phyloP scores from a whole-genome alignment of 139 green algal species.

The Chlamydomonas sp. region DNA sequence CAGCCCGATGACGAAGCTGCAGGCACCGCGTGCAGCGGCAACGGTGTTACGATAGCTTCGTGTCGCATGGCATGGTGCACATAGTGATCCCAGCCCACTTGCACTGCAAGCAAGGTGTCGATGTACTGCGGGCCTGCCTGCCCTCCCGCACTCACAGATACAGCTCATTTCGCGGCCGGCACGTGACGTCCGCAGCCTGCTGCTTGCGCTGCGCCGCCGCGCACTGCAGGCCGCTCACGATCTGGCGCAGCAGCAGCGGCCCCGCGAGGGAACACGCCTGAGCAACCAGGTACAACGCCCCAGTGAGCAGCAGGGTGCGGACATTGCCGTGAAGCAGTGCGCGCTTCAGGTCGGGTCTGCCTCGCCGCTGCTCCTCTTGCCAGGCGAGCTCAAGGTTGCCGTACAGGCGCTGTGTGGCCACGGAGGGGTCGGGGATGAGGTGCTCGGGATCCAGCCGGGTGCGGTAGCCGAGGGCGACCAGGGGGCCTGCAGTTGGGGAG shows the following conservation, averaged over 20 bases:
- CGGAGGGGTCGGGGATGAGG: not conserved
- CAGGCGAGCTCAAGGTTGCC: conserved; percentile 25
- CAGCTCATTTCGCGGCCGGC: conserved; percentile 41
- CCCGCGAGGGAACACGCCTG: conserved; percentile 61
- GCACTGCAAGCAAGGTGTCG: too few species aligned
- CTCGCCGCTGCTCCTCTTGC: conserved; percentile 23
- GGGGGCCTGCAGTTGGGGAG: too few species aligned
- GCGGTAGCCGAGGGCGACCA: too few species aligned
- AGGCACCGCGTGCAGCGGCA: not conserved
- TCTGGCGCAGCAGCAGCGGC: conserved; percentile 64
- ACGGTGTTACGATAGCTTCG: not conserved
- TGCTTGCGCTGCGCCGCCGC: not conserved
- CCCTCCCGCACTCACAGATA: conserved; percentile 60
- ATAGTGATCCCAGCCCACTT: too few species aligned
- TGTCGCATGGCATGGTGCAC: too few species aligned
- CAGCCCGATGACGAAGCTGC: conserved; percentile 68
- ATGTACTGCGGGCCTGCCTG: too few species aligned
- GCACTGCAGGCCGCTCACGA: conserved; percentile 52
- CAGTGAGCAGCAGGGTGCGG: conserved; percentile 41
- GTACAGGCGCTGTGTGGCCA: not conserved
- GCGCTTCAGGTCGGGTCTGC: conserved; percentile 41
- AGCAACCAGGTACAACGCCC: too few species aligned
- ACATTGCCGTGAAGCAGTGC: conserved; percentile 49
- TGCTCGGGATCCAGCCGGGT: conserved; percentile 30
- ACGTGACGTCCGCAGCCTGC: not conserved